A percentile compares a stretch with the other conserved stretches of the same genome.
phyloP scores from a whole-genome alignment of 495 filamentous ascomycete species.

The Opeltia flavorubescens region DNA sequence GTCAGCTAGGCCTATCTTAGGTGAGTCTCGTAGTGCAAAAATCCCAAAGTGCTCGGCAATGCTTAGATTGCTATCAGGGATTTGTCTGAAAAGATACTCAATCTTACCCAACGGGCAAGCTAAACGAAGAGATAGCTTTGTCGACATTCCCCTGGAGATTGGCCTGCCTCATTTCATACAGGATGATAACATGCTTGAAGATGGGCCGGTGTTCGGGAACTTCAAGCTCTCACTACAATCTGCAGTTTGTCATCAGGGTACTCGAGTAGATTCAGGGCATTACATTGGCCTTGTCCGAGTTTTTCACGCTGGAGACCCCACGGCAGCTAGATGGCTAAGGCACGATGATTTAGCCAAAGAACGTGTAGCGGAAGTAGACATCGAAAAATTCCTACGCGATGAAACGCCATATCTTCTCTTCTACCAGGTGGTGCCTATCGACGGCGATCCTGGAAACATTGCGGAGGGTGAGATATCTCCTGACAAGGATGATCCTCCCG shows the following conservation, averaged over 20 bases:
- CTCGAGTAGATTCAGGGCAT: slow-evolving; percentile 80
- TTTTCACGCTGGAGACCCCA: slow-evolving; percentile 36
- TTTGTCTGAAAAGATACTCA: slow-evolving; percentile 84
- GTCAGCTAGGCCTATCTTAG: slow-evolving; percentile 64
- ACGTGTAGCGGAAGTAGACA: slow-evolving; percentile 61
- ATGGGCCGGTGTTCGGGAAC: slow-evolving; percentile 54
- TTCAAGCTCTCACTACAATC: slow-evolving; percentile 88
- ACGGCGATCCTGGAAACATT: slow-evolving; percentile 46
- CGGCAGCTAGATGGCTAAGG: slow-evolving; percentile 61
- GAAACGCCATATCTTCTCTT: slow-evolving; percentile 91
- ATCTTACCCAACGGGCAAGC: slow-evolving; percentile 55
- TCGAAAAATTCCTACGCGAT: slow-evolving; percentile 57
- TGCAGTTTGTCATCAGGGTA: slow-evolving; percentile 79
- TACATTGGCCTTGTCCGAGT: slow-evolving; percentile 72
- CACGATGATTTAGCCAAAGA: slow-evolving; percentile 73
- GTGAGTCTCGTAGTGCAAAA: not conserved
- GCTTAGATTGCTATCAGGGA: slow-evolving; percentile 24
- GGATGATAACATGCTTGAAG: slow-evolving; percentile 52
- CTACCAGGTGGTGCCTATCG: slow-evolving; percentile 83
- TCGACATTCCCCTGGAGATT: slow-evolving; percentile 88
- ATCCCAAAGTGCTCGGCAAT: not conserved
- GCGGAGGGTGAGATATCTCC: slow-evolving; percentile 38
- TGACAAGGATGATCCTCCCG: slow-evolving; percentile 37
- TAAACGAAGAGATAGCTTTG: slow-evolving; percentile 56
- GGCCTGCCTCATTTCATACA: slow-evolving; percentile 80